phyloP scores from a whole-genome alignment of 1,284 basidiomycete species.

The Ceratobasidium sp. region DNA sequence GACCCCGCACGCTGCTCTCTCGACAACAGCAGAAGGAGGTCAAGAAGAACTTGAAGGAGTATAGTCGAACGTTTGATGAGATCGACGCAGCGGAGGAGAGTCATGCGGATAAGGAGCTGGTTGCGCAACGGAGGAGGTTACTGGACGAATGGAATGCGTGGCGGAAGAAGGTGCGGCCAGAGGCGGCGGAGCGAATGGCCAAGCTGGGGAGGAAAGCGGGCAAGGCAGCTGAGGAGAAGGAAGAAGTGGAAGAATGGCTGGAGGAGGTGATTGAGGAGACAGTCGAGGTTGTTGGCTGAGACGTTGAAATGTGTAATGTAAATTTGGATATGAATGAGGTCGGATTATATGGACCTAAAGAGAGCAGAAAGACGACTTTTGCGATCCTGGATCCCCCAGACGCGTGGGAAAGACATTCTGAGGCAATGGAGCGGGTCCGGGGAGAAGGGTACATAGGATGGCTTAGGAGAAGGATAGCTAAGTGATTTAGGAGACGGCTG shows the following conservation, averaged over 20 bases:
- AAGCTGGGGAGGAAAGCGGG: constrained; percentile 58
- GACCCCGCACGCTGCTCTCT: constrained; percentile 87
- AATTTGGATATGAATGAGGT: neutral
- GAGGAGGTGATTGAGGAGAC: constrained; percentile 92
- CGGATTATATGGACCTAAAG: no score
- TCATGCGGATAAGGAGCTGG: constrained; percentile 92
- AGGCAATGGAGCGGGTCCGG: no score
- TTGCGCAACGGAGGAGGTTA: constrained; percentile 90
- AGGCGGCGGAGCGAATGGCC: constrained; percentile 50
- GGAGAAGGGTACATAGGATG: no score
- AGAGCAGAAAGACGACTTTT: no score
- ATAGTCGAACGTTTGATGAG: constrained; percentile 93
- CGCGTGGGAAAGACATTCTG: no score
- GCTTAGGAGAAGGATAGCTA: no score
- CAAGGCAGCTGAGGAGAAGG: constrained; percentile 67
- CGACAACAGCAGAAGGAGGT: constrained; percentile 92
- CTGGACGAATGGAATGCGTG: constrained; percentile 99
- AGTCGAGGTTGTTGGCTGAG: constrained; percentile 75
- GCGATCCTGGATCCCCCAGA: no score
- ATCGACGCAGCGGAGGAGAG: constrained; percentile 96
- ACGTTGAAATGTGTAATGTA: neutral
- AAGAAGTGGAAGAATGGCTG: constrained; percentile 90
- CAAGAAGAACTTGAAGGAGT: constrained; percentile 92
- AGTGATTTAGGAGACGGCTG: no score
- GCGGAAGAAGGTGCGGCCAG: constrained; percentile 61